Percentiles rank a stretch among this genome's conserved stretches.
These are phyloP conservation scores for Phytopythium aichiense DNA, from an alignment of 352 stramenopile species.

Conservation along the genomic window DNA sequence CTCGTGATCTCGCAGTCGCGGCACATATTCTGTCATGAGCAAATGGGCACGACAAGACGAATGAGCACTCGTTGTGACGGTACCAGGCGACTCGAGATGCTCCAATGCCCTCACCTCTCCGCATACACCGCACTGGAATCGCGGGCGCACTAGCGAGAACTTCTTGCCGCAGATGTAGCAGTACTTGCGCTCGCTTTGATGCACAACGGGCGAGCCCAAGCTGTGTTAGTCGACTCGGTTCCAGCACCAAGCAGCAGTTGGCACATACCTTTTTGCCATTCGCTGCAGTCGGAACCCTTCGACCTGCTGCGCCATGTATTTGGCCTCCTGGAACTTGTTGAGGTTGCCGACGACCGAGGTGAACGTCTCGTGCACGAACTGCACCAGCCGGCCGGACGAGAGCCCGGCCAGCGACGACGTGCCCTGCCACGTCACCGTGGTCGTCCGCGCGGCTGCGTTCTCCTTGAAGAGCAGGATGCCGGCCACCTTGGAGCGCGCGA, in stretches of 20 bases:
- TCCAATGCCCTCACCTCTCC: constrained; percentile 25
- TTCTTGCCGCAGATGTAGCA: constrained; percentile 74
- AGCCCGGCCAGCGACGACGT: constrained; percentile 33
- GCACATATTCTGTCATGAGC: constrained; percentile 43
- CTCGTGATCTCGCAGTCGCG: constrained; percentile 58
- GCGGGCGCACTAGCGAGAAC: constrained; percentile 60
- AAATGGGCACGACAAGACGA: not conserved
- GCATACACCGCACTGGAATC: constrained; percentile 63
- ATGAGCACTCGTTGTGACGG: not conserved
- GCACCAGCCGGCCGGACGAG: constrained; percentile 40
- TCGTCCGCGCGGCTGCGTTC: constrained; percentile 28
- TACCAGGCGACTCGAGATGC: not conserved
- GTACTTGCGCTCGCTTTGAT: constrained; percentile 42
- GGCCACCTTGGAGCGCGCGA: constrained; percentile 49
- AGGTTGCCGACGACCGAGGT: constrained; percentile 51
- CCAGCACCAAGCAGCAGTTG: constrained; percentile 2
- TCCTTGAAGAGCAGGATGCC: constrained; percentile 59
- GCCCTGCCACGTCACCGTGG: constrained; percentile 55
- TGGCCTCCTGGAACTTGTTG: constrained; percentile 53
- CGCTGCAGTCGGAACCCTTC: constrained; percentile 40
- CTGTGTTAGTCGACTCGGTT: constrained; percentile 5
- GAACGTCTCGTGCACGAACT: constrained; percentile 54
- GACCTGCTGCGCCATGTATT: constrained; percentile 53
- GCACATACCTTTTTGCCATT: constrained; percentile 34
- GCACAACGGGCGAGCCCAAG: not conserved